Conservation (phyloP, 2,329 filamentous ascomycete species). For the Colletotrichum lentis region DNA sequence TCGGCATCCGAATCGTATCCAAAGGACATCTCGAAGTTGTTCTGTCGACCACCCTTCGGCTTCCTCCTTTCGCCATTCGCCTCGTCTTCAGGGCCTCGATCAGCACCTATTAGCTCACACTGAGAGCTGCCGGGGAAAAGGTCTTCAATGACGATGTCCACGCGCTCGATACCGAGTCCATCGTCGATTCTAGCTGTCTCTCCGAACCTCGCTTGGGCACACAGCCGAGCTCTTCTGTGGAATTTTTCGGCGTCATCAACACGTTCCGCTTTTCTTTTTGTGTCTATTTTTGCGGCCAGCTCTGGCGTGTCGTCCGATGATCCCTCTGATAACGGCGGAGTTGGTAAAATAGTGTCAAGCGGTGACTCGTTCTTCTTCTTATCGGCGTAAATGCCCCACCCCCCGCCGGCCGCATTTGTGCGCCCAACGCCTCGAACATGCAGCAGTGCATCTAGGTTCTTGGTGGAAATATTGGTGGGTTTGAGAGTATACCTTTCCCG, state of each 20-base stretch:
- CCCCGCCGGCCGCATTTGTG: slow-evolving; percentile 76
- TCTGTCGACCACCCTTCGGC: not conserved
- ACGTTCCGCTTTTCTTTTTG: slow-evolving; percentile 26
- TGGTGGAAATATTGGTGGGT: slow-evolving; percentile 72
- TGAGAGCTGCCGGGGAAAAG: slow-evolving; percentile 53
- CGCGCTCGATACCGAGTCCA: slow-evolving; percentile 67
- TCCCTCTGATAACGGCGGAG: slow-evolving; percentile 55
- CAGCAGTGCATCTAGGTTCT: slow-evolving; percentile 74
- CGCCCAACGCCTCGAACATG: slow-evolving; percentile 74
- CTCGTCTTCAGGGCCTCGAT: slow-evolving; percentile 42
- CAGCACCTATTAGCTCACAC: slow-evolving; percentile 46
- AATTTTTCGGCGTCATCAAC: not conserved
- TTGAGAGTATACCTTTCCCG: slow-evolving; percentile 75
- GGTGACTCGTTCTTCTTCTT: slow-evolving; percentile 64
- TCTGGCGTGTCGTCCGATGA: slow-evolving; percentile 39
- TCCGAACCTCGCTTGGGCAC: slow-evolving; percentile 77
- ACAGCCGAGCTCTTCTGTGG: slow-evolving; percentile 43
- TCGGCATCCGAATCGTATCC: slow-evolving; percentile 41
- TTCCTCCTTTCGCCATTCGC: slow-evolving; percentile 33
- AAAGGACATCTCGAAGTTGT: not conserved
- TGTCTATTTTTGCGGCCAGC: not conserved
- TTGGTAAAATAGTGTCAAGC: slow-evolving; percentile 60
- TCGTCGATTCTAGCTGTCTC: slow-evolving; percentile 63
- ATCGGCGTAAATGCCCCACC: slow-evolving; percentile 81
- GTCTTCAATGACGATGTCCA: slow-evolving; percentile 69